These are phyloP conservation scores for Gossypium ekmanianum DNA, from an alignment of 345 rosid genomes.

Conservation along the genomic window DNA sequence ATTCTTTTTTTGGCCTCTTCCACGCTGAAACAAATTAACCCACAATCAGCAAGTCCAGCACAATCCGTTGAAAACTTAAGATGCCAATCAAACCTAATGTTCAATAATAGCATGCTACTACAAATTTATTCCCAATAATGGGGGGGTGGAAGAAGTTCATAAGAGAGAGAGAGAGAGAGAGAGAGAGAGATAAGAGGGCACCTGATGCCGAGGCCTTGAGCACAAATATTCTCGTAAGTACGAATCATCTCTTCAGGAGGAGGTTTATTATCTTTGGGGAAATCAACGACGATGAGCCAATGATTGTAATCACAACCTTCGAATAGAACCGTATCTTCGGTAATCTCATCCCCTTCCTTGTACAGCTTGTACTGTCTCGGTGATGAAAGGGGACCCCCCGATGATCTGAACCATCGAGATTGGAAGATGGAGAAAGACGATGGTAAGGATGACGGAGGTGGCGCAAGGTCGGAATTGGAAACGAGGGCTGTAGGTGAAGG, in stretches of 20 bases:
- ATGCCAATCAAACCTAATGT: neutral
- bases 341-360: constrained; percentile 69
- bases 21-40: constrained; percentile 40
- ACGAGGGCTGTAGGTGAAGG: neutral
- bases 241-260: constrained; percentile 75
- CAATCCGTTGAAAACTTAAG: neutral
- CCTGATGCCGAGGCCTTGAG: constrained; percentile 82
- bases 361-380: constrained; percentile 36
- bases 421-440: constrained; percentile 17
- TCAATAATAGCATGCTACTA: neutral
- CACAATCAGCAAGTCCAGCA: constrained; percentile 8
- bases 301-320: constrained; percentile 90
- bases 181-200: constrained; percentile 6
- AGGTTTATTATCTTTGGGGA: constrained; percentile 50
- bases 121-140: neutral
- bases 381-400: constrained; percentile 26
- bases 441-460: constrained; percentile 7
- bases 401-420: constrained; percentile 30
- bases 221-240: constrained; percentile 54
- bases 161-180: too few species aligned
- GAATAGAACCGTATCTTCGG: constrained; percentile 63
- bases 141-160: neutral
- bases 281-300: constrained; percentile 89
- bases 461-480: constrained; percentile 6
- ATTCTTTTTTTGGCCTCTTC: constrained; percentile 83